Percentiles rank a stretch among this genome's conserved stretches.
These are phyloP conservation scores for Fusarium fujikuroi DNA, from an alignment of 2,329 filamentous ascomycete species.

Conservation along the genomic window DNA sequence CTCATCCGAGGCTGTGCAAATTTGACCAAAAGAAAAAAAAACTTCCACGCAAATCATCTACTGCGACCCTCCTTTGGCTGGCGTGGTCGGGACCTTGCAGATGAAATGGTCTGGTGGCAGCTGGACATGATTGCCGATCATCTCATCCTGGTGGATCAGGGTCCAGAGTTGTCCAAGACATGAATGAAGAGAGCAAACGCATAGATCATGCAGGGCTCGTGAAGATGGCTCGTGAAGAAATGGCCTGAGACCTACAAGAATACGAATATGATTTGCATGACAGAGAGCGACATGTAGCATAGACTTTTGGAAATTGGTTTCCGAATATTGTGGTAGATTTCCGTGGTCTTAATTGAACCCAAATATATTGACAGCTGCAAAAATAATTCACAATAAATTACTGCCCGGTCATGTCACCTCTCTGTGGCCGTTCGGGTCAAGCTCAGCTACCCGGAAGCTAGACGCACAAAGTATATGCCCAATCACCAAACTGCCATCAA, in stretches of 20 bases:
- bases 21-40: neutral
- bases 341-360: neutral
- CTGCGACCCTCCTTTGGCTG: slow-evolving; percentile 29
- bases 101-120: slow-evolving; percentile 23
- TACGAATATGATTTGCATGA: slow-evolving; percentile 8
- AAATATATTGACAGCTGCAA: slow-evolving; percentile 9
- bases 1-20: slow-evolving; percentile 16
- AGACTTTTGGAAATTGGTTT: neutral
- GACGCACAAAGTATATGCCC: neutral
- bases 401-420: neutral
- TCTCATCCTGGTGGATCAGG: slow-evolving; percentile 33
- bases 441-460: neutral
- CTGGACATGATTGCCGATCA: slow-evolving; percentile 28
- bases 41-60: slow-evolving; percentile 33
- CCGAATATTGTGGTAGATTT: neutral
- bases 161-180: slow-evolving; percentile 14
- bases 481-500: neutral
- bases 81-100: slow-evolving; percentile 43
- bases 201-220: slow-evolving; percentile 30
- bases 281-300: neutral
- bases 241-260: slow-evolving; percentile 3
- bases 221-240: neutral
- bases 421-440: neutral
- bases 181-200: neutral
- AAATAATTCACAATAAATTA: neutral